A percentile compares a stretch with the other conserved stretches of the same genome.
Conservation (phyloP, 2,329 filamentous ascomycete genomes). For the Herpotrichia juniperi region DNA sequence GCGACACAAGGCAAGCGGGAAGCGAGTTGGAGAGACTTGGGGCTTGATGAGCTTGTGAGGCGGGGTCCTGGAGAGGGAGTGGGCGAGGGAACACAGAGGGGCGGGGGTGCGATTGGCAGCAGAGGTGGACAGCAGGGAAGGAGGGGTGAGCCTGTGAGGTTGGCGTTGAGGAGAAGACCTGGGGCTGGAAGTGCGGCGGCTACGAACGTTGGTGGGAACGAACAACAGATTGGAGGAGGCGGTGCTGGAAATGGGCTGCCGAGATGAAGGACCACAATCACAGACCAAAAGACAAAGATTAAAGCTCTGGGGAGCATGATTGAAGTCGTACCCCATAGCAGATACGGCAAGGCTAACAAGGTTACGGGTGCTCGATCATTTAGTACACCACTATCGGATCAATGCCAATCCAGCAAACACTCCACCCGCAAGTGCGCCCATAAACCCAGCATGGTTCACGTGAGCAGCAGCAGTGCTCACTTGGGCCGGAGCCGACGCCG, state of each 20-base stretch:
- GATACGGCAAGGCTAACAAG: no score
- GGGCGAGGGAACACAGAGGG: conserved; percentile 13
- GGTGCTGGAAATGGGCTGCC: conserved; percentile 41
- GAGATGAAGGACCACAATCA: conserved; percentile 23
- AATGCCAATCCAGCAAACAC: not conserved
- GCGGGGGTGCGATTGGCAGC: conserved; percentile 7
- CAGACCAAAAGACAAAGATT: not conserved
- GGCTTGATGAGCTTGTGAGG: conserved; percentile 72
- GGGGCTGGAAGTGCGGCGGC: conserved; percentile 24
- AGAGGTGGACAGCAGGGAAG: conserved; percentile 5
- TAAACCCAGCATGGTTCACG: not conserved
- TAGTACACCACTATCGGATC: not conserved
- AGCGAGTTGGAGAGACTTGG: conserved; percentile 79
- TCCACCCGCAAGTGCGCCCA: not conserved
- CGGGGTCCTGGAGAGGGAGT: conserved; percentile 57
- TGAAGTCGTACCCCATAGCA: no score
- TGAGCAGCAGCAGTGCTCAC: not conserved
- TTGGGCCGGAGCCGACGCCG: not conserved
- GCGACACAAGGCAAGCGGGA: conserved; percentile 76
- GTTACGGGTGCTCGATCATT: not conserved
- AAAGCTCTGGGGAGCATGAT: not conserved
- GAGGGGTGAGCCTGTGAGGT: conserved; percentile 34
- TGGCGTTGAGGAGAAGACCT: conserved; percentile 39
- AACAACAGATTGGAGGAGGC: conserved; percentile 10
- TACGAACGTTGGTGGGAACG: conserved; percentile 7